Base-by-base conservation (phyloP, 441 rosid species). In the Euphorbia schlechtendalii region DNA sequence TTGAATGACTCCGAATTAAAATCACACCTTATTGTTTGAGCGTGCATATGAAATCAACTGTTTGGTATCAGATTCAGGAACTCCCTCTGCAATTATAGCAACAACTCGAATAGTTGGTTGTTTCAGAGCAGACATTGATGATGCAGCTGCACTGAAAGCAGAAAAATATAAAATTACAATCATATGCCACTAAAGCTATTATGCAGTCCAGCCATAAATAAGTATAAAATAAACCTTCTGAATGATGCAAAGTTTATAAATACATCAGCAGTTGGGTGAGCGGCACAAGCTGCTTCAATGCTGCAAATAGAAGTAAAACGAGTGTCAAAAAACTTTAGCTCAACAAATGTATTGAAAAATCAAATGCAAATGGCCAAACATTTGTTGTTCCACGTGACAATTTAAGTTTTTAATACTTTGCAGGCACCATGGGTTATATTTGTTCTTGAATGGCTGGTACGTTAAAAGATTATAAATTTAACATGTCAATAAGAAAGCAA, bases 31-130 rank as follows among this genome's bases (percentile, higher is more conserved):
- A 70, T 92, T 92, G 83, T 90, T 92, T 22, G 97, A 78, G 45
- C 89, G 94, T 69, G 98, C 98, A 76, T 76, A 90, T 32, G 89
- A 86, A 82, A 92, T 88, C 77, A 92, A 72, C 61, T 92, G 92
- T 68, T 92, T 90, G 78, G 98, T 68, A 74, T 92, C 97, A 1
- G 96, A 80, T 79, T 92, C 95, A 0, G 98, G 98, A 77, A 92
- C 97, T 74, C 98, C 98, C 80, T 92, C 98, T 52, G 98, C 98
- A 67, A 92, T 92, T 56, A 92, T 92, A 64, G 97, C 97, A 59
- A 90, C 96, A 48, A 92, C 92, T 67, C 95, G 82, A 65, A 90
- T 81, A 66, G 98, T 92, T 67, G 98, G 94, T 71, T 90, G 98
- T 65, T 88, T 92, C 75, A 92, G 78, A 72, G 97, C 98, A 76